Evolutionary conservation across 202 grass and related monocot species (phyloP).

Genomic region (Elaeis oleifera): DNA sequence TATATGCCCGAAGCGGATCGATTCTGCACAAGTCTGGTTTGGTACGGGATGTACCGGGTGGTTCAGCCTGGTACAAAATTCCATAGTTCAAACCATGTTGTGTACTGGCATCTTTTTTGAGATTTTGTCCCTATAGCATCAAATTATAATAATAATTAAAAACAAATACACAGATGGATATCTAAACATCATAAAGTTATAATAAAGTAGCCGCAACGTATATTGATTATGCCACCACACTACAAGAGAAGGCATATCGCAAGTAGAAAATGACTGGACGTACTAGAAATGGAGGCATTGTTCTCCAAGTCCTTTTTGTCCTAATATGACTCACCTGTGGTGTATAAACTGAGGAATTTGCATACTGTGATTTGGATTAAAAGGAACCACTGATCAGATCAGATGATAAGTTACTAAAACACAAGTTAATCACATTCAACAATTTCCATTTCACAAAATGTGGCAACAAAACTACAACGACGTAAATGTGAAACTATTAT

Average conservation of each 20-base stretch:
- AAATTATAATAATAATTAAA: constrained; percentile 4
- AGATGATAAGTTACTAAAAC: constrained; percentile 2
- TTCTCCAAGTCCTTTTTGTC: constrained; percentile 38
- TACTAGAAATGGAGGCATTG: constrained; percentile 43
- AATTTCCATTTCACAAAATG: too few species aligned
- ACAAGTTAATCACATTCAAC: too few species aligned
- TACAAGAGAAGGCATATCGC: not conserved
- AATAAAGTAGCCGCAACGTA: not conserved
- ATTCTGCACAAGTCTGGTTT: too few species aligned
- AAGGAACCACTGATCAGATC: constrained; percentile 1
- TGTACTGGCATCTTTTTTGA: constrained; percentile 69
- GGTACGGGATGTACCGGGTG: too few species aligned
- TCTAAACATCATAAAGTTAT: too few species aligned
- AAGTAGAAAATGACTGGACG: constrained; percentile 1
- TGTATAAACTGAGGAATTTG: constrained; percentile 14
- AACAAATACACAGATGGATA: too few species aligned
- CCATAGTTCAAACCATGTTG: constrained; percentile 64
- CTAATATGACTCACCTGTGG: constrained; percentile 29
- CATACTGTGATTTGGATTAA: constrained; percentile 33
- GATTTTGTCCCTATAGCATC: constrained; percentile 48
- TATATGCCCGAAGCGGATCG: too few species aligned
- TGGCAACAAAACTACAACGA: too few species aligned
- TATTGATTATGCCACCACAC: not conserved
- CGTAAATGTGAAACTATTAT: too few species aligned
- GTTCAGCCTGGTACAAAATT: too few species aligned